phyloP scores from a whole-genome alignment of 2,329 filamentous ascomycete species.

The Aspergillus sp. region DNA sequence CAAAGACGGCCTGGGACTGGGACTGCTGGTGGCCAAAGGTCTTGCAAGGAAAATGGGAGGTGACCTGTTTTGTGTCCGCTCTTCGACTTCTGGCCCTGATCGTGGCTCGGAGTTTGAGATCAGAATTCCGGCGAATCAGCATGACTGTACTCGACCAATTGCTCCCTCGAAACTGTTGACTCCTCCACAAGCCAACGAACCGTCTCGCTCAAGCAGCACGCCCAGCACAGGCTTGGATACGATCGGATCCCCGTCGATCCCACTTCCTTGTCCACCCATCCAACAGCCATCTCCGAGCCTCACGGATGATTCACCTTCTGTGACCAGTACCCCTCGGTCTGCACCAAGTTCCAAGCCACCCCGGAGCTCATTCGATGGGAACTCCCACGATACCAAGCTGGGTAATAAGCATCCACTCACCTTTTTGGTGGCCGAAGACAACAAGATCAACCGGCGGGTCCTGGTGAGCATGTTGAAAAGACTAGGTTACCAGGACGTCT shows the following conservation, averaged over 20 bases:
- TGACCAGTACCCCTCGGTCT: constrained; percentile 22
- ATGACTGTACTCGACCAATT: constrained; percentile 44
- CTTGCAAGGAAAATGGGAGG: constrained; percentile 67
- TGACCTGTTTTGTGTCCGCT: constrained; percentile 63
- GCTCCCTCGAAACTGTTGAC: constrained; percentile 49
- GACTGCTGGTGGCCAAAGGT: constrained; percentile 70
- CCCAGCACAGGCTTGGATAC: constrained; percentile 22
- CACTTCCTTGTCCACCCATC: constrained; percentile 22
- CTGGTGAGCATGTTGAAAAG: constrained; percentile 66
- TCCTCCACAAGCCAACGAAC: constrained; percentile 21
- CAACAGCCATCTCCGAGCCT: constrained; percentile 32
- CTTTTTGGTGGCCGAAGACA: constrained; percentile 71
- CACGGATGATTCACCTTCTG: constrained; percentile 25
- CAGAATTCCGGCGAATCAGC: constrained; percentile 58
- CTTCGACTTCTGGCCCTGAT: constrained; percentile 59
- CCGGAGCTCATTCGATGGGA: constrained; percentile 25
- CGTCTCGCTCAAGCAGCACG: constrained; percentile 21
- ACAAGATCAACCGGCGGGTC: constrained; percentile 68
- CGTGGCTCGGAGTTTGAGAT: constrained; percentile 70
- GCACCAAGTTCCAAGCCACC: constrained; percentile 22
- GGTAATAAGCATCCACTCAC: constrained; percentile 62
- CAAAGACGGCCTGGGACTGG: constrained; percentile 67
- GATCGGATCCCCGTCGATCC: constrained; percentile 22
- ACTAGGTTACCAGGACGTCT: constrained; percentile 63
- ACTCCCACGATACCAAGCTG: constrained; percentile 55